Base-by-base conservation (phyloP, 371 early-diverging fungal genomes). In the Mucor circinelloides region DNA sequence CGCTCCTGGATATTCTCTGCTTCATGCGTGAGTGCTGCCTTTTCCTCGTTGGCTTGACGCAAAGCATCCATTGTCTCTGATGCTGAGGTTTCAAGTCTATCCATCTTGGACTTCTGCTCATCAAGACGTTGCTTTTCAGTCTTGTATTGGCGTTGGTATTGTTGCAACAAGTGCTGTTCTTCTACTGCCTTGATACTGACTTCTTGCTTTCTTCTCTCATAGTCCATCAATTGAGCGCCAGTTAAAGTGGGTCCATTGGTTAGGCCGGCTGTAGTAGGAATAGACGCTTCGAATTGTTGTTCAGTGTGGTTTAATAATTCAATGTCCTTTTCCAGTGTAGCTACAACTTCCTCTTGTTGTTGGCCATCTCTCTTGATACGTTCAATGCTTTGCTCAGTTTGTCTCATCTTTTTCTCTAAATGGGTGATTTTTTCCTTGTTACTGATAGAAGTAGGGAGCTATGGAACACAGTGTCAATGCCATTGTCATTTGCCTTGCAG, bases 371-470 rank as follows among this genome's bases (percentile, higher is more conserved):
- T 81, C 59, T 84, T 81, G 38, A 91, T 80, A 21, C 82, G 77
- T 21, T 72, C 73, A 8, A 78, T 82, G 42, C 82, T 89, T 31
- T 84, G 74, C 25, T 86, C 80, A 6, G 86, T 84, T 52, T 91
- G 87, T 56, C 77, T 81, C 5, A 89, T 72, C 71, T 93, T 94
- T 66, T 89, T 89, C 60, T 83, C 75, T 25, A 86, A 72, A 74
- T 94, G 90, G 28, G 73, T 63, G 7, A 93, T 79, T 70, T 92
- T 91, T 68, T 95, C 95, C 54, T 90, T 87, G 23, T 92, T 73
- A 10, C 84, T 86, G 5, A 94, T 71, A 48, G 87, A 74, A n/a
- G 78, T 79, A 8, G 89, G 88, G 21, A 81, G 77, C 82, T 86
- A 72, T 57, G 15, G 15, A 30, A 50, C 10, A 50, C 21, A 32